Conservation (phyloP, 2,329 filamentous ascomycete genomes). For the Monilinia polystroma region DNA sequence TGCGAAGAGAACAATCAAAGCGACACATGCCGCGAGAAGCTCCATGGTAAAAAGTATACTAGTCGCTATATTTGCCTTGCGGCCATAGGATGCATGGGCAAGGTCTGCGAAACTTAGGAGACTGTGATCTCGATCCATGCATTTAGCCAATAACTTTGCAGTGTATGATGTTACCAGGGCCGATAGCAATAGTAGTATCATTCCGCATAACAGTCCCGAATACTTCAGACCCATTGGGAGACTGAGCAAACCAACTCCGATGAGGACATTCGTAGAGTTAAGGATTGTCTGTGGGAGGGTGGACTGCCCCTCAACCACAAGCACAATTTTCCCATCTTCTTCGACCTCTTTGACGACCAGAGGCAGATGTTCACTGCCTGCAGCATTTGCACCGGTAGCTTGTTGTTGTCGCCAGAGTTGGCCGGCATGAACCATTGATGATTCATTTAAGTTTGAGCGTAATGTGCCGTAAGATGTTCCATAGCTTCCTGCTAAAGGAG, state of each 20-base stretch:
- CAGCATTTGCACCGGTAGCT: slow-evolving; percentile 43
- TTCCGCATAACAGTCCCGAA: slow-evolving; percentile 82
- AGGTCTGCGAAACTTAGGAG: slow-evolving; percentile 94
- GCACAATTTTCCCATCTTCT: slow-evolving; percentile 80
- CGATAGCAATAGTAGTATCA: slow-evolving; percentile 70
- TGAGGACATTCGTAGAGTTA: slow-evolving; percentile 81
- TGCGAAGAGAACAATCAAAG: slow-evolving; percentile 86
- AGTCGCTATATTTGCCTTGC: slow-evolving; percentile 74
- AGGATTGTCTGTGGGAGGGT: slow-evolving; percentile 94
- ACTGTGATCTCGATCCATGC: slow-evolving; percentile 79
- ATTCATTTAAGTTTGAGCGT: slow-evolving; percentile 34
- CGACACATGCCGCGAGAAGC: slow-evolving; percentile 83
- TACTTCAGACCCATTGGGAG: slow-evolving; percentile 85
- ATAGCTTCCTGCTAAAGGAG: slow-evolving; percentile 72
- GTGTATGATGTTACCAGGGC: slow-evolving; percentile 82
- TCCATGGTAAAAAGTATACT: slow-evolving; percentile 87
- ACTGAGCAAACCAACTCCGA: slow-evolving; percentile 86
- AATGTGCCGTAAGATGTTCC: slow-evolving; percentile 59
- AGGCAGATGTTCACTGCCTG: slow-evolving; percentile 64
- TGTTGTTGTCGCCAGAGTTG: slow-evolving; percentile 54
- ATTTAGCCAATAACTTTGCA: slow-evolving; percentile 79
- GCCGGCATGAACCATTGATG: slow-evolving; percentile 53
- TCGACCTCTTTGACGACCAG: slow-evolving; percentile 87
- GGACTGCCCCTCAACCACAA: slow-evolving; percentile 87
- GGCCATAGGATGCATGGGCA: slow-evolving; percentile 86